A percentile compares a stretch with the other conserved stretches of the same genome.
phyloP scores from a whole-genome alignment of 2,329 filamentous ascomycete genomes.

The Fusarium camptoceras region DNA sequence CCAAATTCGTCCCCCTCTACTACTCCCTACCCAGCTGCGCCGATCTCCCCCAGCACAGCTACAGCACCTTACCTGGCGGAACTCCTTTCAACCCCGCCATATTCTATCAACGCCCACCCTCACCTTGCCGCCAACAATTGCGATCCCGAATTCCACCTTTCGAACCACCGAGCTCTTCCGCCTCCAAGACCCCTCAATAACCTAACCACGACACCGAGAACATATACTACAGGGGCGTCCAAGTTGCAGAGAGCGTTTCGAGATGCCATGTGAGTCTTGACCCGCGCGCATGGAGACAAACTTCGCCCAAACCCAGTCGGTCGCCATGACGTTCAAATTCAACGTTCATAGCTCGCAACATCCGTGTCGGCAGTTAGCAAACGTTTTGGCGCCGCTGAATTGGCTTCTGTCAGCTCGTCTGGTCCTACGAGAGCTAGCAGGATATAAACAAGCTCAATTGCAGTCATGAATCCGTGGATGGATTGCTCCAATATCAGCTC shows the following conservation, averaged over 20 bases:
- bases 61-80: slow-evolving; percentile 22
- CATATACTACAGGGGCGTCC: slow-evolving; percentile 36
- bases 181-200: slow-evolving; percentile 19
- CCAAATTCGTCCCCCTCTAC: slow-evolving; percentile 21
- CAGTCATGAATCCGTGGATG: slow-evolving; percentile 25
- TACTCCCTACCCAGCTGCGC: slow-evolving; percentile 33
- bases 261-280: slow-evolving; percentile 55
- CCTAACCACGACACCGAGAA: slow-evolving; percentile 37
- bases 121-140: slow-evolving; percentile 35
- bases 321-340: slow-evolving; percentile 2
- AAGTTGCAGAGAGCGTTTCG: slow-evolving; percentile 45
- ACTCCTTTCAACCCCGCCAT: slow-evolving; percentile 46
- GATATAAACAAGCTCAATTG: slow-evolving; percentile 39
- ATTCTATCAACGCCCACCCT: slow-evolving; percentile 26
- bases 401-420: slow-evolving; percentile 20
- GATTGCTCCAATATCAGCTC: slow-evolving; percentile 15
- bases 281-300: slow-evolving; percentile 19
- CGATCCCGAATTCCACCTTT: slow-evolving; percentile 30
- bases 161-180: slow-evolving; percentile 32
- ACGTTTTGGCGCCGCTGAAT: slow-evolving; percentile 13
- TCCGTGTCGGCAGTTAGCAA: slow-evolving; percentile 2
- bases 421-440: slow-evolving; percentile 10
- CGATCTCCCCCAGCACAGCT: slow-evolving; percentile 24
- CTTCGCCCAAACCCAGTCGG: slow-evolving; percentile 13
- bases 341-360: slow-evolving; percentile 24